Percentiles rank a stretch among this genome's conserved stretches.
These are phyloP conservation scores for Plasmopara viticola DNA, from an alignment of 352 stramenopile species.

Conservation along the genomic window DNA sequence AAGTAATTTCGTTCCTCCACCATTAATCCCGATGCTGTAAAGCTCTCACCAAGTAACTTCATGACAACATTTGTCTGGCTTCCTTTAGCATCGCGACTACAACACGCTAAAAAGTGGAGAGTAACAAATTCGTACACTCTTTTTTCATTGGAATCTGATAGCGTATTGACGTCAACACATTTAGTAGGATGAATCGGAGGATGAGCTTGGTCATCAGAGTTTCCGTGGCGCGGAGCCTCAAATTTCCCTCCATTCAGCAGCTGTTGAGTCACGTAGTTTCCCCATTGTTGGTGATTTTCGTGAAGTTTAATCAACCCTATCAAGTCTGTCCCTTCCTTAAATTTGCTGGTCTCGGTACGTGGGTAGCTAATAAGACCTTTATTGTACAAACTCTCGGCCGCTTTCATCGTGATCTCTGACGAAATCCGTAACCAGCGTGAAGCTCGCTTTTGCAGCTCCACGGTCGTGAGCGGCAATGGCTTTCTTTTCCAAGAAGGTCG, in stretches of 20 bases:
- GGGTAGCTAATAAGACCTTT: slow-evolving; percentile 98
- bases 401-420: slow-evolving; percentile 95
- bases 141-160: slow-evolving; percentile 82
- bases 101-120: slow-evolving; percentile 98
- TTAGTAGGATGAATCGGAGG: slow-evolving; percentile 99
- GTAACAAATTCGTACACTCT: slow-evolving; percentile 97
- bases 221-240: slow-evolving; percentile 82
- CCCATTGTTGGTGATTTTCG: slow-evolving; percentile 63
- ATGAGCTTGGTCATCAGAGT: slow-evolving; percentile 95
- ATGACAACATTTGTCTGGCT: slow-evolving; percentile 87
- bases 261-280: slow-evolving; percentile 60
- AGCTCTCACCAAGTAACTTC: slow-evolving; percentile 81
- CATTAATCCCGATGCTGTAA: slow-evolving; percentile 86
- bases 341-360: slow-evolving; percentile 98
- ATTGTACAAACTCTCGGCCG: slow-evolving; percentile 96
- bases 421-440: slow-evolving; percentile 94
- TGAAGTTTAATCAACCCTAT: slow-evolving; percentile 70
- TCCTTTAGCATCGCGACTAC: slow-evolving; percentile 91
- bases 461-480: slow-evolving; percentile 95
- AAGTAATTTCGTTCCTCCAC: slow-evolving; percentile 92
- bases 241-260: slow-evolving; percentile 63
- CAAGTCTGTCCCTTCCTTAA: slow-evolving; percentile 92
- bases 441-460: slow-evolving; percentile 98
- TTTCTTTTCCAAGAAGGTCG: slow-evolving; percentile 90
- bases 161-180: slow-evolving; percentile 64